Evolutionary conservation across 805 yeast species (phyloP).

Genomic region (Lipomyces chichibuensis): DNA sequence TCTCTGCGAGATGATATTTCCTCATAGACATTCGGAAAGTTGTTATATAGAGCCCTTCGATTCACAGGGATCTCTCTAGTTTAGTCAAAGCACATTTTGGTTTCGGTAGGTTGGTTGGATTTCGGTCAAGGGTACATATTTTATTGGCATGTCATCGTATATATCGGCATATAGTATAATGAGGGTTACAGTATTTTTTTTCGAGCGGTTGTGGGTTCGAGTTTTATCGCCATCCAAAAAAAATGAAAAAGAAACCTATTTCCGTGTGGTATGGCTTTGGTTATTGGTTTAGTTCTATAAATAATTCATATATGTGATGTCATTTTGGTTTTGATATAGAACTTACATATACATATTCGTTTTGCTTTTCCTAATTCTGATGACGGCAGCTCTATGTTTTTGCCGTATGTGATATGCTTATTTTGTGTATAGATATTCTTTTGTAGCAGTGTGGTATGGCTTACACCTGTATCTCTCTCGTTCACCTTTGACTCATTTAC

Average conservation of each 20-base stretch:
- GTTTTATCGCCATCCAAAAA: not conserved
- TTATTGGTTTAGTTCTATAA: not conserved
- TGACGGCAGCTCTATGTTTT: not conserved
- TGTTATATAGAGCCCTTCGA: not conserved
- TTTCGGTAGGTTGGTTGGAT: not conserved
- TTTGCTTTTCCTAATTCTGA: not conserved
- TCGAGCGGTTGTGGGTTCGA: not conserved
- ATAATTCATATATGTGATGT: not conserved
- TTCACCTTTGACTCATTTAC: not conserved
- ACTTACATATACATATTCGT: not conserved
- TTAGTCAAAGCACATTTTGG: conserved; percentile 1
- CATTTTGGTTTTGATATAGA: not conserved
- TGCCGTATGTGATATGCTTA: not conserved
- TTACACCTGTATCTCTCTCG: not conserved
- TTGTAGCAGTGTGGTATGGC: not conserved
- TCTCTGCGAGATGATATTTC: not conserved
- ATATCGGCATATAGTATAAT: conserved; percentile 3
- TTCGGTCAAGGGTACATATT: not conserved
- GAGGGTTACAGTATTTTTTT: not conserved
- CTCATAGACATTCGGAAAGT: not conserved
- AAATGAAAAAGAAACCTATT: not conserved
- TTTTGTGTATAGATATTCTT: not conserved
- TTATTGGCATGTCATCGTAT: not conserved
- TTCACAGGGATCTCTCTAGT: conserved; percentile 14
- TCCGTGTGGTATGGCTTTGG: not conserved